Evolutionary conservation across 192 early-diverging fungal species (phyloP).

Genomic region (Pilaira anomala): DNA sequence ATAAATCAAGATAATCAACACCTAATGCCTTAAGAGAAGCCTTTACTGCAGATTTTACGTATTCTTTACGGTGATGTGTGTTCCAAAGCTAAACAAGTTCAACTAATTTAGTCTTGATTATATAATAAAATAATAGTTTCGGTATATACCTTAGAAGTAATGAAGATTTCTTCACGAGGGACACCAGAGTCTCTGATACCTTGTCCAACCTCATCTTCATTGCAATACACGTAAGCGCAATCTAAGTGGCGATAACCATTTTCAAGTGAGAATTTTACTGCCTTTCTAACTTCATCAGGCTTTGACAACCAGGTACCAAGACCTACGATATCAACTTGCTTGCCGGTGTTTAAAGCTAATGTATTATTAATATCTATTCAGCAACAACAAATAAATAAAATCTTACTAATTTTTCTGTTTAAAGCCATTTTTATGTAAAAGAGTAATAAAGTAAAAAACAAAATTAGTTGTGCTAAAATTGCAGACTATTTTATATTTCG

Average conservation of each 20-base stretch:
- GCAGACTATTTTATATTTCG: not conserved
- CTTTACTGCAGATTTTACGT: constrained; percentile 59
- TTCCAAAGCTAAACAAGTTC: constrained; percentile 56
- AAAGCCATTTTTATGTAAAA: constrained; percentile 34
- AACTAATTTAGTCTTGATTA: too few relatives aligned
- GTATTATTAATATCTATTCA: not conserved
- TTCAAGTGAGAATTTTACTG: constrained; percentile 61
- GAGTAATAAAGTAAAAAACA: constrained; percentile 5
- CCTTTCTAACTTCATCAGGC: constrained; percentile 50
- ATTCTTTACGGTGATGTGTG: constrained; percentile 59
- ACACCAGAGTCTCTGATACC: constrained; percentile 57
- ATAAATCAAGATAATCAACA: constrained; percentile 78
- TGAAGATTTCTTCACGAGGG: constrained; percentile 70
- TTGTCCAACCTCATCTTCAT: constrained; percentile 76
- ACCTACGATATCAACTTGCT: constrained; percentile 60
- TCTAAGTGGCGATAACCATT: constrained; percentile 74
- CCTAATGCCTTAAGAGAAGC: constrained; percentile 65
- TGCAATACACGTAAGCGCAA: constrained; percentile 63
- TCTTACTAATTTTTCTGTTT: constrained; percentile 30
- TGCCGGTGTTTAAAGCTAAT: constrained; percentile 57
- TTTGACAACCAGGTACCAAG: constrained; percentile 64
- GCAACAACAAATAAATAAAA: not conserved
- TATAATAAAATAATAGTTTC: too few relatives aligned
- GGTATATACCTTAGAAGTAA: constrained; percentile 62
- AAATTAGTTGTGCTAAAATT: not conserved